Evolutionary conservation across 1,284 basidiomycete species (phyloP), one percentile per base, ranked within the genome.

Genomic region (Austroboletus novae-zelandiae): DNA sequence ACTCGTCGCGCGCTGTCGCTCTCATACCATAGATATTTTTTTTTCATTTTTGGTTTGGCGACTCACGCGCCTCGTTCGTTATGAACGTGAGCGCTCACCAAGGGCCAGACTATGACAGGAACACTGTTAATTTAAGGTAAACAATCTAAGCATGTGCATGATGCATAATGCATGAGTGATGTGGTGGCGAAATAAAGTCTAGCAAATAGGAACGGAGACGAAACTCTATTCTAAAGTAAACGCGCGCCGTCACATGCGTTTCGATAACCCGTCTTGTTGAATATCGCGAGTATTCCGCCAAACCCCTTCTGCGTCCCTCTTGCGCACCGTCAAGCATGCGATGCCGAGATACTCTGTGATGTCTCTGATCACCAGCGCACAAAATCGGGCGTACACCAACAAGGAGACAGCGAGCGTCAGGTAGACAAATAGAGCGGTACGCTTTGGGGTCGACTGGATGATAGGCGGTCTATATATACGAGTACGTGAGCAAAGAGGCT

Each of bases 341-440:
- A 94, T 89, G 9, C 93, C 92, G 46, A 94, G 78, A 70, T 86
- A 87, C 56, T 93, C 81, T 48, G 90, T 94, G 66, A 95, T 91
- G 58, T 94, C 91, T 65, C 75, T 76, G 61, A 95, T 94, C 54
- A 94, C 90, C 18, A 87, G 74, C 34, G 80, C 78, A 59, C 84
- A 88, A 68, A 96, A 97, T 48, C 90, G 80, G 14, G 79, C 78
- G 62, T 97, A 96, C 47, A 83, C 77, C 55, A 86, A 55, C 49
- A 89, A 68, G 4, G 91, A 87, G 31, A 90, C 60, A 0, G 69
- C 71, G 20, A 93, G 74, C 2, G 88, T 87, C 15, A 81, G 64
- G 74, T 84, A 83, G 47, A 95, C 82, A 56, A 89, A 84, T 17
- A 84, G 63, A 18, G 81, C 78, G 18, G 83, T 84, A 47, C 78